Conservation (phyloP, 768 basidiomycete species). For the Tulasnella sp. region DNA sequence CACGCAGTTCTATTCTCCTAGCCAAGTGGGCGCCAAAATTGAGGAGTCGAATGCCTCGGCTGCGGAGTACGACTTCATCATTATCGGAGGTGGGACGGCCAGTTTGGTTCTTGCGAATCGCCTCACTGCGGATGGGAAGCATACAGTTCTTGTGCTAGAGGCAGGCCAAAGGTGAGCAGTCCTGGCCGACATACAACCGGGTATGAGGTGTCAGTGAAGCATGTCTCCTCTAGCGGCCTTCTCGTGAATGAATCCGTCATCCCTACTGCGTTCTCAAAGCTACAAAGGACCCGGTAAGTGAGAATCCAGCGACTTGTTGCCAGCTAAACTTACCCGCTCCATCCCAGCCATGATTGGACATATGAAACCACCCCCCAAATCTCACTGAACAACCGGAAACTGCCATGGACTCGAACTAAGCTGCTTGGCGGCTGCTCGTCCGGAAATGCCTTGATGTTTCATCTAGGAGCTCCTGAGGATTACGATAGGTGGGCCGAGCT, state of each 20-base stretch:
- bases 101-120: conserved; percentile 29
- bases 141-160: conserved; percentile 26
- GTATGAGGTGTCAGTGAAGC: neutral
- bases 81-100: conserved; percentile 31
- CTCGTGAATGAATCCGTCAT: neutral
- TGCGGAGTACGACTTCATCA: conserved; percentile 23
- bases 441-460: conserved; percentile 47
- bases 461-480: conserved; percentile 16
- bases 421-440: conserved; percentile 64
- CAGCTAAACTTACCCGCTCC: no score
- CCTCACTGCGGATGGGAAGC: conserved; percentile 26
- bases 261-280: neutral
- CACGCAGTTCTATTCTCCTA: no score
- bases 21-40: no score
- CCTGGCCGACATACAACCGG: neutral
- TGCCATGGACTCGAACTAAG: conserved; percentile 42
- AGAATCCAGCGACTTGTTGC: no score
- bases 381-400: conserved; percentile 19
- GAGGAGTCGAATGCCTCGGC: neutral
- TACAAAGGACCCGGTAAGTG: neutral
- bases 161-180: conserved; percentile 18
- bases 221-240: neutral
- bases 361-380: conserved; percentile 7
- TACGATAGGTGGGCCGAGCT: conserved; percentile 19
- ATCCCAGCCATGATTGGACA: conserved; percentile 4